These are phyloP conservation scores for Hymenoscyphus albidus DNA, from an alignment of 2,329 filamentous ascomycete species.

Conservation along the genomic window DNA sequence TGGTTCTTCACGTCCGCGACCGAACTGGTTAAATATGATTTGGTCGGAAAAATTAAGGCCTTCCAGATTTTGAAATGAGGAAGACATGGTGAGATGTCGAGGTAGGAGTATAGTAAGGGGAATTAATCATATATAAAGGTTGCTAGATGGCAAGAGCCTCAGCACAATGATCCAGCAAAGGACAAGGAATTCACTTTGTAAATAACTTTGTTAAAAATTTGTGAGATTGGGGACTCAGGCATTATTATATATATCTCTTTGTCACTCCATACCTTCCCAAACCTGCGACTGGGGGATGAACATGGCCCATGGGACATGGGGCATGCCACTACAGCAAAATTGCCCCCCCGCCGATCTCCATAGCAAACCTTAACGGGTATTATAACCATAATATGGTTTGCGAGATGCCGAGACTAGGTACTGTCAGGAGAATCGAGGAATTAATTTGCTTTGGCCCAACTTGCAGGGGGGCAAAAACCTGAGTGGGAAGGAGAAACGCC, in stretches of 20 bases:
- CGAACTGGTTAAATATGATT: slow-evolving; percentile 28
- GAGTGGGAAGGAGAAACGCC: no score
- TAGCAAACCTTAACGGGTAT: not conserved
- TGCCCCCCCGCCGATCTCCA: not conserved
- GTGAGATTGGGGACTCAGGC: not conserved
- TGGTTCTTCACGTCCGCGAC: slow-evolving; percentile 28
- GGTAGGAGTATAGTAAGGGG: not conserved
- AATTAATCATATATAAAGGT: not conserved
- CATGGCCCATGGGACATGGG: not conserved
- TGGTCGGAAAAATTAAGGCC: slow-evolving; percentile 13
- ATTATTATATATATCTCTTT: not conserved
- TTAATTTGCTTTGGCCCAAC: not conserved
- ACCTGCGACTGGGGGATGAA: not conserved
- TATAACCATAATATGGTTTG: no score
- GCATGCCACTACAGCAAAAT: not conserved
- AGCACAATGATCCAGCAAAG: not conserved
- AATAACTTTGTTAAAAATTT: not conserved
- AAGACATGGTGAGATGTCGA: slow-evolving; percentile 9
- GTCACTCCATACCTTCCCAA: not conserved
- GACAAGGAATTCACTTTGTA: not conserved
- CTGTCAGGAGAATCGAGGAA: no score
- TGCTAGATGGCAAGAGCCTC: not conserved
- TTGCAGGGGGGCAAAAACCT: not conserved
- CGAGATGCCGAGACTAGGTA: no score
- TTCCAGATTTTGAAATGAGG: slow-evolving; percentile 14